These are phyloP conservation scores for Austroboletus niveus DNA, from an alignment of 1,284 basidiomycete species.

Conservation along the genomic window DNA sequence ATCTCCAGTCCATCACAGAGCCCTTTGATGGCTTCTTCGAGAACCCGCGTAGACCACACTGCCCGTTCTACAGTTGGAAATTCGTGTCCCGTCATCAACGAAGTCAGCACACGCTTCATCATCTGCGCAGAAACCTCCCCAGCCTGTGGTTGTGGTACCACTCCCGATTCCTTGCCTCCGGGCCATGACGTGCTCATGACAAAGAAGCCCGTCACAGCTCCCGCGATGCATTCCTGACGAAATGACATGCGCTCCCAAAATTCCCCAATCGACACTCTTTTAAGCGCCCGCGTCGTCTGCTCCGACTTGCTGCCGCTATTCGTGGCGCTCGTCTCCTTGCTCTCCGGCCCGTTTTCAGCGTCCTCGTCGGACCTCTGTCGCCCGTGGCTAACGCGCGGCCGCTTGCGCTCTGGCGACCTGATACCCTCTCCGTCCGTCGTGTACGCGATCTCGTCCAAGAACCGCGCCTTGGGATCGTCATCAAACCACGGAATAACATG, in stretches of 20 bases:
- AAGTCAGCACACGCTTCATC: constrained; percentile 64
- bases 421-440: constrained; percentile 62
- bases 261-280: constrained; percentile 63
- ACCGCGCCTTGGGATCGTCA: constrained; percentile 91
- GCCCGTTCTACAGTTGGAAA: constrained; percentile 69
- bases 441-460: constrained; percentile 83
- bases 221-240: constrained; percentile 85
- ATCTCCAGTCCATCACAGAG: constrained; percentile 61
- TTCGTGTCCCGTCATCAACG: constrained; percentile 72
- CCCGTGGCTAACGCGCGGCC: constrained; percentile 34
- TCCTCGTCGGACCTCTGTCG: constrained; percentile 24
- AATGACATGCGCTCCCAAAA: constrained; percentile 97
- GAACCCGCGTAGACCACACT: constrained; percentile 63
- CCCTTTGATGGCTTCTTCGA: constrained; percentile 66
- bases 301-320: constrained; percentile 9
- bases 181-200: constrained; percentile 49
- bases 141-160: constrained; percentile 44
- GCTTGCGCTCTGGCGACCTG: constrained; percentile 59
- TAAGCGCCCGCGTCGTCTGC: constrained; percentile 48
- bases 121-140: constrained; percentile 66
- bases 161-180: constrained; percentile 1
- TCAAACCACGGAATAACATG: constrained; percentile 84
- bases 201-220: constrained; percentile 90
- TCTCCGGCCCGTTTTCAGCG: constrained; percentile 36
- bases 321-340: constrained; percentile 26